Evolutionary conservation across 2,329 filamentous ascomycete genomes (phyloP), one percentile per base, ranked within the genome.

Genomic region (Colletotrichum viniferum): DNA sequence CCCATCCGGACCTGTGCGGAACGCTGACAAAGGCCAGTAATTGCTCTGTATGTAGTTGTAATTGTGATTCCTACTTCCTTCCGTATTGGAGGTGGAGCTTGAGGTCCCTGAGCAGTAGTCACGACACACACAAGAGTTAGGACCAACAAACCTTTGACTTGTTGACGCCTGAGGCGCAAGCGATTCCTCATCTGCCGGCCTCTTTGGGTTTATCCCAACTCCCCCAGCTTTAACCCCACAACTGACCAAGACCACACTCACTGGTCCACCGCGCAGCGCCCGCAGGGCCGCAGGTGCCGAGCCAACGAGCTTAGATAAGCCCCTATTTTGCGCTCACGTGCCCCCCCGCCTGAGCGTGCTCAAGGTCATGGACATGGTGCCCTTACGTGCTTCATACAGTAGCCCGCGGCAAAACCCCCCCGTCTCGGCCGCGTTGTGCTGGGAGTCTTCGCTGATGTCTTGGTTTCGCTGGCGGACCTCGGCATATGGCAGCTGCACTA

Each of bases 391-490:
- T 32, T 38, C 34, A 36, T 16, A n/a, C 55, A 28, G 24, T 28
- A 48, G 38, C 55, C 55, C 55, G 55, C 55, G 55, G 55, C 55
- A 58, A 26, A 21, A 56, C 5, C 55, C 56, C 68, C 68, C 58
- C 28, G 24, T n/a, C 58, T 28, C 28, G 24, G 63, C 67, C 36
- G 56, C 56, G 36, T 34, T 69, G 43, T 30, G 58, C 58, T 61
- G n/a, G n/a, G 28, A 14, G 28, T 30, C 30, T 56, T 70, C 65
- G 69, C 68, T 71, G 30, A 62, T 74, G 72, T 74, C 61, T 74
- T 38, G 55, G 73, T 62, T 66, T 76, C 69, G 24, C 34, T 71
- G 52, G 69, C 66, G 76, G 76, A 77, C 76, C 76, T 77, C 76
- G 74, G 76, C 76, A 77, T 77, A 68, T 77, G 76, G 69, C 69